Percentiles rank a stretch among this genome's conserved stretches.
These are phyloP conservation scores for Blastobotrys apis DNA, from an alignment of 1,139 yeast genomes.

Conservation along the genomic window DNA sequence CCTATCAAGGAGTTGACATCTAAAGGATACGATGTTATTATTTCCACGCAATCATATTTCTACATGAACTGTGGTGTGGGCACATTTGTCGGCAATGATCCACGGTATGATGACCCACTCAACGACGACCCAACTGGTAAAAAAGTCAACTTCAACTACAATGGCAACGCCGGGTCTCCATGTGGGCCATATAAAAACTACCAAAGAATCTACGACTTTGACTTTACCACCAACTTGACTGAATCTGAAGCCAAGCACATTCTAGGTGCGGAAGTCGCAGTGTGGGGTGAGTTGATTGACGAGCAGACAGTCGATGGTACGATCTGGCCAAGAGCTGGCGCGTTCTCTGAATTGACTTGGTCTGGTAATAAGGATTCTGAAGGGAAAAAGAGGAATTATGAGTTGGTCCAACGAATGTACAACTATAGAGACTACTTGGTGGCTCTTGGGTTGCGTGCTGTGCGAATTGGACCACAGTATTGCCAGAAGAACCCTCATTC, in stretches of 20 bases:
- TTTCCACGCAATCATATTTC: conserved; percentile 39
- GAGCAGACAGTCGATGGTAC: conserved; percentile 38
- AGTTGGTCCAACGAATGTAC: conserved; percentile 40
- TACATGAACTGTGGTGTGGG: conserved; percentile 50
- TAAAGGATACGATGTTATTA: conserved; percentile 44
- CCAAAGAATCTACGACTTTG: conserved; percentile 45
- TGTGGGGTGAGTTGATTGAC: conserved; percentile 47
- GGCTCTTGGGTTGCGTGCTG: conserved; percentile 39
- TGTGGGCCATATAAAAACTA: conserved; percentile 49
- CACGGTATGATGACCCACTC: conserved; percentile 31
- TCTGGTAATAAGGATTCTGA: conserved; percentile 40
- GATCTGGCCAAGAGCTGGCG: conserved; percentile 48
- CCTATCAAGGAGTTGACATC: conserved; percentile 36
- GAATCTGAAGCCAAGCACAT: conserved; percentile 36
- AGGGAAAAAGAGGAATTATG: conserved; percentile 36
- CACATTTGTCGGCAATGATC: conserved; percentile 42
- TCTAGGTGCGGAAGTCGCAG: conserved; percentile 44
- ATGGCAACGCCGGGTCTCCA: conserved; percentile 43
- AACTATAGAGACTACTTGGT: conserved; percentile 45
- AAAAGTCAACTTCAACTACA: conserved; percentile 36
- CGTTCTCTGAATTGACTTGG: conserved; percentile 47
- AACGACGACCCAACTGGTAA: conserved; percentile 29
- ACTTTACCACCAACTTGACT: conserved; percentile 39
- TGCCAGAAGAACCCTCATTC: conserved; percentile 42
- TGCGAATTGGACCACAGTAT: conserved; percentile 42